Base-by-base conservation (phyloP, 1,284 basidiomycete species). In the Austroboletus niveus region DNA sequence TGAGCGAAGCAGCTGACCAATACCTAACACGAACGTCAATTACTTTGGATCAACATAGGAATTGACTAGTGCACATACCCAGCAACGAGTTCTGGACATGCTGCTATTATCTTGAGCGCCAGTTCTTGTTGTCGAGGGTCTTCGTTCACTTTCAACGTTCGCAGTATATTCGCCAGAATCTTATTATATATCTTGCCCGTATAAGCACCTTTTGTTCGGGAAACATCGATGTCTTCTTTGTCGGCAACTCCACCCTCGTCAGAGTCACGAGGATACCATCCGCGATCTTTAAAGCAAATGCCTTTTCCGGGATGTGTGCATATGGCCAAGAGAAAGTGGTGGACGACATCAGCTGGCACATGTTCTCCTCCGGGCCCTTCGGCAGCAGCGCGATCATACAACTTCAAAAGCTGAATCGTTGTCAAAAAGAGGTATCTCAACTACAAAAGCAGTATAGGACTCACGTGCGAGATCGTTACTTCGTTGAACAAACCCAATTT, bases 271-370 rank as follows among this genome's bases (percentile, higher is more conserved):
- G 85, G 85, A 63, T 97, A 98, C 94, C 94, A 98, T 1, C 94
- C 94, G 14, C 82, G 79, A 64, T 96, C 93, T 44, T 76, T 80
- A 70, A 96, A 98, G 65, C 94, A 97, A 22, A 98, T 76, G 0
- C 94, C 95, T 17, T 78, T 74, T 0, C 92, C 92, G 0, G 91
- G 90, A 27, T 82, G 83, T 0, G 91, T 89, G 60, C 89, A 92
- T n/a, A 94, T 82, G 9, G 88, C 89, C 41, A 96, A 79, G 6
- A 98, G 72, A 66, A 97, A 97, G 61, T 94, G 92, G 57, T 93
- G 89, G 0, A 82, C 85, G 7, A 97, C 75, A 55, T 96, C 88
- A 0, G 91, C 91, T 0, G 92, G 82, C 20, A 82, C 70, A 52
- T 76, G 74, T 8, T 82, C 81, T 1, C 71, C 62, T n/a, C 80